These are phyloP conservation scores for Colletotrichum sp. DNA, from an alignment of 2,329 filamentous ascomycete genomes.

Conservation along the genomic window DNA sequence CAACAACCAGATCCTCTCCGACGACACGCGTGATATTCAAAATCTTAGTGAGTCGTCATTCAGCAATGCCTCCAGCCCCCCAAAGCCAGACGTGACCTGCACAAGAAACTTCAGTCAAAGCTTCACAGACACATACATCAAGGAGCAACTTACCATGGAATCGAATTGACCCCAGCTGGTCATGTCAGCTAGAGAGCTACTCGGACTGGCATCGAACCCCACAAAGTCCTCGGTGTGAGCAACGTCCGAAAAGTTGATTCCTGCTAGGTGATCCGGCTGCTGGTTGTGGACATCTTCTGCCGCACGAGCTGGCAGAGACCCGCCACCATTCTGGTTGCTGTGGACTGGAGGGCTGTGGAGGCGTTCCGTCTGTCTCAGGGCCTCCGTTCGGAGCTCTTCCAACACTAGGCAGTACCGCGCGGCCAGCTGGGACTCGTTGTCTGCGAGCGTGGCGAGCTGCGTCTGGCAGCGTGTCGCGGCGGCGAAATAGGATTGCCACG, in stretches of 20 bases:
- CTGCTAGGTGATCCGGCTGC: not conserved
- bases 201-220: conserved; percentile 10
- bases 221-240: conserved; percentile 1
- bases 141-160: not conserved
- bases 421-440: conserved; percentile 38
- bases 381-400: conserved; percentile 31
- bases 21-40: not conserved
- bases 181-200: conserved; percentile 11
- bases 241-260: not conserved
- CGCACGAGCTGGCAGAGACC: not conserved
- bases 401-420: conserved; percentile 47
- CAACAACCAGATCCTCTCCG: not conserved
- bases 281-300: not conserved
- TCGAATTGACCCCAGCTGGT: conserved; percentile 23
- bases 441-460: conserved; percentile 40
- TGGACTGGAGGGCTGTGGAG: not conserved
- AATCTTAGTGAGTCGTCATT: conserved; percentile 14
- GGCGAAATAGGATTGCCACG: conserved; percentile 34
- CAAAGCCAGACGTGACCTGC: conserved; percentile 17
- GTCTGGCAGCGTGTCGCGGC: conserved; percentile 43
- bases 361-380: conserved; percentile 12
- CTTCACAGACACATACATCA: accelerated
- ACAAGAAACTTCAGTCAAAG: not conserved
- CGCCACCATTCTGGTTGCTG: not conserved
- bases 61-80: conserved; percentile 5